These are phyloP conservation scores for Salvia sclarea DNA, from an alignment of 305 asterid genomes.

Conservation along the genomic window DNA sequence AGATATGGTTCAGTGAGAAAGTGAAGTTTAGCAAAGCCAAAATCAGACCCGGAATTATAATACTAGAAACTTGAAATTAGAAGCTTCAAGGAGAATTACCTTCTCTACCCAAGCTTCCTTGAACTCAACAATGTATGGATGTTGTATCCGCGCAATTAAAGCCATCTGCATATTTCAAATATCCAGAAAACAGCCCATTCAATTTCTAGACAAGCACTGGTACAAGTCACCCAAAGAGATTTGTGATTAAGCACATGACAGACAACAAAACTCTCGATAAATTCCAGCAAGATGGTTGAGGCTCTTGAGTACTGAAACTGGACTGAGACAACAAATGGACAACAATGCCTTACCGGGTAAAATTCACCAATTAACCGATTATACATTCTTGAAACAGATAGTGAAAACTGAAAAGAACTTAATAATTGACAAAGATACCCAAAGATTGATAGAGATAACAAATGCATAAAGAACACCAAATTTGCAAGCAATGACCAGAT, in stretches of 20 bases:
- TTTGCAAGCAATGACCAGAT: neutral
- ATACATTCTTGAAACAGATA: conserved; percentile 4
- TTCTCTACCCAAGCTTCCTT: conserved; percentile 99
- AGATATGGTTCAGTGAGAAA: conserved; percentile 23
- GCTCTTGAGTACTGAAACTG: conserved; percentile 19
- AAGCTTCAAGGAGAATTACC: conserved; percentile 47
- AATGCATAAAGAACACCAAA: neutral
- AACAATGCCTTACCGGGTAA: conserved; percentile 6
- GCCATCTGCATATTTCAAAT: conserved; percentile 76
- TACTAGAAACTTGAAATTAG: neutral
- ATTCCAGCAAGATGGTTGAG: conserved; percentile 10
- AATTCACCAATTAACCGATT: conserved; percentile 1
- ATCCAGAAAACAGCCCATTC: conserved; percentile 17
- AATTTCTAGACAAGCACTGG: conserved; percentile 24
- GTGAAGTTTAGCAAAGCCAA: conserved; percentile 6
- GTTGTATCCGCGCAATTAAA: conserved; percentile 84
- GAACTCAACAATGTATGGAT: conserved; percentile 88
- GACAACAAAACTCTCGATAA: neutral
- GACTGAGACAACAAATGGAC: conserved; percentile 1
- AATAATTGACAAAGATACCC: conserved; percentile 7
- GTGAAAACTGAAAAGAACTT: neutral
- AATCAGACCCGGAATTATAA: neutral
- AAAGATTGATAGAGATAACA: conserved; percentile 3
- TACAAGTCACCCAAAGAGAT: neutral
- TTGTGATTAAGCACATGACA: conserved; percentile 5